Percentiles rank a stretch among this genome's conserved stretches.
These are phyloP conservation scores for Paxillus rubicundulus DNA, from an alignment of 768 basidiomycete genomes.

Conservation along the genomic window DNA sequence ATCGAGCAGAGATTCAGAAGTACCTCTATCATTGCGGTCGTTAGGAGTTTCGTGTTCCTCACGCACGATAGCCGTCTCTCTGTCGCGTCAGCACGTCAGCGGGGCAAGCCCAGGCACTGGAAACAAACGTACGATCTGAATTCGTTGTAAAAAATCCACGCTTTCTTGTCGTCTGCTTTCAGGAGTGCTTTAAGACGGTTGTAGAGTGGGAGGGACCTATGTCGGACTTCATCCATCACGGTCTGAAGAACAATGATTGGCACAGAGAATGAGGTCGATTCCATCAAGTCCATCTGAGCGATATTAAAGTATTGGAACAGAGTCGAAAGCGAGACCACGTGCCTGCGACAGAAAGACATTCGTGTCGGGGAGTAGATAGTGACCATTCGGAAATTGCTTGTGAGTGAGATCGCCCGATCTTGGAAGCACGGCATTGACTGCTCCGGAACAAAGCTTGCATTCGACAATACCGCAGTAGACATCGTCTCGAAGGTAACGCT, in stretches of 20 bases:
- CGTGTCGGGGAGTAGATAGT: constrained; percentile 89
- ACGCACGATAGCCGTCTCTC: constrained; percentile 77
- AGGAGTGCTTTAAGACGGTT: constrained; percentile 86
- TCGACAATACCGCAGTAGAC: constrained; percentile 79
- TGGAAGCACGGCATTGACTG: constrained; percentile 51
- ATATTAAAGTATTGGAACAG: background rate
- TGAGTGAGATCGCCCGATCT: constrained; percentile 56
- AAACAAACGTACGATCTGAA: constrained; percentile 63
- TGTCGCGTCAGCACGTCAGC: constrained; percentile 24
- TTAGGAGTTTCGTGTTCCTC: constrained; percentile 84
- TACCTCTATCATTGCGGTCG: constrained; percentile 93
- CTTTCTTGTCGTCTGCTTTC: constrained; percentile 80
- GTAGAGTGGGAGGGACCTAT: constrained; percentile 88
- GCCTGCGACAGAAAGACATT: constrained; percentile 94
- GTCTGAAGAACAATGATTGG: constrained; percentile 93
- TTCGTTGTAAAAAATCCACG: constrained; percentile 87
- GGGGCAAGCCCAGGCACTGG: background rate
- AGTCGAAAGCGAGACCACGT: constrained; percentile 10
- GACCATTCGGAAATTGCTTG: constrained; percentile 56
- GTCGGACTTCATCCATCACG: constrained; percentile 93
- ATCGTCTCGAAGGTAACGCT: constrained; percentile 91
- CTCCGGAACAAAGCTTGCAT: constrained; percentile 60
- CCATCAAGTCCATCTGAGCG: constrained; percentile 87
- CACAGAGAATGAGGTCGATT: constrained; percentile 67
- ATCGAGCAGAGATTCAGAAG: background rate